Percentiles rank a stretch among this genome's conserved stretches.
These are phyloP conservation scores for Pinus taeda DNA, from an alignment of 75 land plant genomes.

Conservation along the genomic window DNA sequence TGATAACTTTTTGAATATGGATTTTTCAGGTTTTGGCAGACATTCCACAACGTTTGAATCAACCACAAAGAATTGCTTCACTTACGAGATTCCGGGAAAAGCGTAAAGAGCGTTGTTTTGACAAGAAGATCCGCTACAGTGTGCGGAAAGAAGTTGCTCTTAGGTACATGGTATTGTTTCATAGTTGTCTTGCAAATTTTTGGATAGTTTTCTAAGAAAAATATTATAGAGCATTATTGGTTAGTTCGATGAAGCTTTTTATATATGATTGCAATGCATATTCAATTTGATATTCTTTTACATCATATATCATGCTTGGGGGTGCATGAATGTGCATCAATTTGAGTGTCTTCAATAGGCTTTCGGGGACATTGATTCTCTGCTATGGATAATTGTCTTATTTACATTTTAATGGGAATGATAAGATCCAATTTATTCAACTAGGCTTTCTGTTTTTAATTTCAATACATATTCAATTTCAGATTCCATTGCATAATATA, in stretches of 20 bases:
- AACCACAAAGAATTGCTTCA: conserved; percentile 79
- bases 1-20: not conserved
- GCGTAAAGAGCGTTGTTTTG: conserved; percentile 87
- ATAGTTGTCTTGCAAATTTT: not conserved
- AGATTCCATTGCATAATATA: not conserved
- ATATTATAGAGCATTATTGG: not conserved
- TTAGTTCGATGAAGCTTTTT: not conserved
- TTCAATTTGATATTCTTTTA: not conserved
- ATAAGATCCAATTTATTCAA: not conserved
- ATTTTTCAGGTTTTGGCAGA: conserved; percentile 43
- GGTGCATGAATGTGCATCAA: not conserved
- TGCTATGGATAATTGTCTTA: not conserved
- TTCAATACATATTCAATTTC: not conserved
- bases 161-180: conserved; percentile 43
- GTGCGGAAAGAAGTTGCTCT: conserved; percentile 91
- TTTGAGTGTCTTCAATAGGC: not conserved
- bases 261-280: not conserved
- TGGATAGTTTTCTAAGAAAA: not conserved
- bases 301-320: not conserved
- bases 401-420: too few species aligned
- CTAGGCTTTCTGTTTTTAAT: not conserved
- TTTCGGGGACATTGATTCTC: not conserved
- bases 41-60: conserved; percentile 49
- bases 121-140: conserved; percentile 86
- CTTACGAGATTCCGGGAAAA: conserved; percentile 86